phyloP scores from a whole-genome alignment of 139 green algal species.

The Haematococcus lacustris region DNA sequence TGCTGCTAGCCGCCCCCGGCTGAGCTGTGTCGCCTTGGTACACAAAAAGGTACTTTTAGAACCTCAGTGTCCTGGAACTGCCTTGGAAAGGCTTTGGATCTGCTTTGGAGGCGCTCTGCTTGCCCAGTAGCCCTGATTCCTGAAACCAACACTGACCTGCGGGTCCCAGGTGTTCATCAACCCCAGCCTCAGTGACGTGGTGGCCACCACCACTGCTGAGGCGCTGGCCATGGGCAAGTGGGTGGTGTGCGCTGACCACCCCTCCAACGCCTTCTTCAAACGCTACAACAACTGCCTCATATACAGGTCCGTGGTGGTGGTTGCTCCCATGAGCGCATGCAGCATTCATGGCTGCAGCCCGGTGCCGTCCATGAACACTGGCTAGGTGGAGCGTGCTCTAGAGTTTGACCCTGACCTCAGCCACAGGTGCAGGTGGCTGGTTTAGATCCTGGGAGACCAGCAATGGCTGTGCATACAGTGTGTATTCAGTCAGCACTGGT shows the following conservation, averaged over 20 bases:
- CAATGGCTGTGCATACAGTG: too few relatives aligned
- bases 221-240: conserved; percentile 98
- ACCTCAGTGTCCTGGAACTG: neutral
- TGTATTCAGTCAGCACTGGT: too few relatives aligned
- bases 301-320: conserved; percentile 56
- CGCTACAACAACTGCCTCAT: conserved; percentile 85
- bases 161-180: conserved; percentile 87
- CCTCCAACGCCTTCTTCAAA: conserved; percentile 90
- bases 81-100: too few relatives aligned
- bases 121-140: too few relatives aligned
- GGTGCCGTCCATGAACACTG: too few relatives aligned
- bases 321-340: too few relatives aligned
- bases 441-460: too few relatives aligned
- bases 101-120: too few relatives aligned
- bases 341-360: too few relatives aligned
- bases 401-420: too few relatives aligned
- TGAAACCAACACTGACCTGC: neutral
- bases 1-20: neutral
- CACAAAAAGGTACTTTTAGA: neutral
- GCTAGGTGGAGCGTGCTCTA: too few relatives aligned
- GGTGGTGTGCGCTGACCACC: conserved; percentile 90
- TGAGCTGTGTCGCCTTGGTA: neutral
- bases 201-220: conserved; percentile 95
- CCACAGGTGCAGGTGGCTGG: too few relatives aligned
- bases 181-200: conserved; percentile 85